phyloP scores from a whole-genome alignment of 371 early-diverging fungal genomes.

The Mucor piriformis region DNA sequence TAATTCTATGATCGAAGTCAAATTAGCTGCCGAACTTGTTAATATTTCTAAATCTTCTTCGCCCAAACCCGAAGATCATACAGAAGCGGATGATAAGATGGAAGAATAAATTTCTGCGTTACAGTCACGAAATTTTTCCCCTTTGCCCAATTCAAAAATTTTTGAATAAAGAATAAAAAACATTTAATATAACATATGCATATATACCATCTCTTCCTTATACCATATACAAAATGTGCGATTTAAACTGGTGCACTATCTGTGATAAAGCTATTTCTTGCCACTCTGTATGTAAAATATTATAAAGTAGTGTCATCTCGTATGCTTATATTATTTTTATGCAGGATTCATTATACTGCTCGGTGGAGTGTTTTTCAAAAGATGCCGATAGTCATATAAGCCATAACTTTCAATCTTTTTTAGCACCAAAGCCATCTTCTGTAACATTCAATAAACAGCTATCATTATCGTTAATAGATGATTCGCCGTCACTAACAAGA shows the following conservation, averaged over 20 bases:
- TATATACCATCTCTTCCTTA: background rate
- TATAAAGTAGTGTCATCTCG: background rate
- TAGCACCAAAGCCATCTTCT: background rate
- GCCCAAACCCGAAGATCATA: conserved; percentile 2
- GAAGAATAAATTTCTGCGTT: conserved; percentile 9
- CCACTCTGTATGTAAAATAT: conserved; percentile 27
- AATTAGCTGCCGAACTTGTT: background rate
- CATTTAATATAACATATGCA: background rate
- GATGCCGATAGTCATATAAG: conserved; percentile 5
- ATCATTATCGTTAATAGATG: background rate
- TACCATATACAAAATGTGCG: conserved; percentile 26
- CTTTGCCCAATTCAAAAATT: background rate
- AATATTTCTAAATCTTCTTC: background rate
- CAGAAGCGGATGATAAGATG: conserved; percentile 9
- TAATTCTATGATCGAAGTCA: too few species aligned
- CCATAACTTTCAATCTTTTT: background rate
- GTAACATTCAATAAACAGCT: background rate
- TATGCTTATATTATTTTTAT: background rate
- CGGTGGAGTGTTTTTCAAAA: conserved; percentile 10
- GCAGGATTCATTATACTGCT: conserved; percentile 24
- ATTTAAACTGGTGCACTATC: conserved; percentile 40
- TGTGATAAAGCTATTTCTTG: conserved; percentile 33
- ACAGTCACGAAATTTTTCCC: conserved; percentile 16
- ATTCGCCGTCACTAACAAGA: background rate
- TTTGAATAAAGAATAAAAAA: background rate